Evolutionary conservation across 2,329 filamentous ascomycete genomes (phyloP), one percentile per base, ranked within the genome.

Genomic region (Monosporascus cannonballus): DNA sequence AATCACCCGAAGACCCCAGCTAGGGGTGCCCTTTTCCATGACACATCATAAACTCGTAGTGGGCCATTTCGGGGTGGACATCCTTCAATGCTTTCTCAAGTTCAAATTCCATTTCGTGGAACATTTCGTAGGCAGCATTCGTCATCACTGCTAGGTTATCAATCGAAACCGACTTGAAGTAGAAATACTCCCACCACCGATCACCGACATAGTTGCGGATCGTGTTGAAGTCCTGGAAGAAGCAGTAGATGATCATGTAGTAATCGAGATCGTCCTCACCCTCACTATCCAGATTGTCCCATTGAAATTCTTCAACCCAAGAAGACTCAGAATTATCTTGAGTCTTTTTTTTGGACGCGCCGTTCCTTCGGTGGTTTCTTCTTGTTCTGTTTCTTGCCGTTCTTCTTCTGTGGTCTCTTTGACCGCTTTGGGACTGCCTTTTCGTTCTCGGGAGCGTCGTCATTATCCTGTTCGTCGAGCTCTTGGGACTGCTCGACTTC

Each of bases 161-260:
- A 14, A 63, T 55, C 39, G 54, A 56, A 11, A 59, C 57, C 9
- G 56, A 66, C 39, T 57, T 54, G 46, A 59, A 61, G 37, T 58
- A 68, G 49, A 48, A 64, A 54, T 67, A 69, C 45, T 69, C 67
- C 50, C 61, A 64, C 65, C 66, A 69, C 14, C 61, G 56, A 45
- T 69, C 67, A 6, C 53, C 49, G 6, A 69, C 51, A 48, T 66
- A 62, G 37, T 63, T 61, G 18, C 64, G 59, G 49, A 69, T 63
- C 36, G 47, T 37, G 50, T 66, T 69, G 55, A 66, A 68, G 51
- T 69, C 67, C 17, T 65, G 64, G 52, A 69, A 69, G 52, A 68
- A 67, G 54, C 66, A 69, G 47, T 68, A 68, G 22, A 70, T 54
- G 48, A 69, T 58, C 62, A 69, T 66, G 55, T 66, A 68, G 38